A percentile compares a stretch with the other conserved stretches of the same genome.
phyloP scores from a whole-genome alignment of 768 basidiomycete genomes.

The Leccinum longicurvipes region DNA sequence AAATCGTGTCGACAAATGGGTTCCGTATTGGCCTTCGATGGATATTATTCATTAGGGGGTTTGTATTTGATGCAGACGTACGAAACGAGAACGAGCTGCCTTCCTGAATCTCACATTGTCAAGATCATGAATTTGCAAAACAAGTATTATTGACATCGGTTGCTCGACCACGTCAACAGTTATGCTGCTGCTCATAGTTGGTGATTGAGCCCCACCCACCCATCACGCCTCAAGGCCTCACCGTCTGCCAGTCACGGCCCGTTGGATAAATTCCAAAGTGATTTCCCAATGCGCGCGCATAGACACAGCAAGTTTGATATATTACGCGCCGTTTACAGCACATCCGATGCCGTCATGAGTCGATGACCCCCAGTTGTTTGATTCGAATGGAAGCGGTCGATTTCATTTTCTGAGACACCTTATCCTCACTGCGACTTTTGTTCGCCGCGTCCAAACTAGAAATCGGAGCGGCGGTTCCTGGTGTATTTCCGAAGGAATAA shows the following conservation, averaged over 20 bases:
- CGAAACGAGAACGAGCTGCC: background rate
- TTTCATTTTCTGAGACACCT: slow-evolving; percentile 14
- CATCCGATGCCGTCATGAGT: background rate
- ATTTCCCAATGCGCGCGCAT: slow-evolving; percentile 6
- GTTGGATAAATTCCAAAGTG: background rate
- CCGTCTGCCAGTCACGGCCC: no score
- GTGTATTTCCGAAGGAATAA: background rate
- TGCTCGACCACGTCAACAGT: background rate
- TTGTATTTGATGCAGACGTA: background rate
- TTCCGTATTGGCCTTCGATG: background rate
- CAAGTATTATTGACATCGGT: background rate
- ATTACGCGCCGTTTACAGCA: background rate
- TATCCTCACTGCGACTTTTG: background rate
- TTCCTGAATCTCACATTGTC: slow-evolving; percentile 7
- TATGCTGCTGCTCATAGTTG: background rate
- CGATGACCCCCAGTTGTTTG: background rate
- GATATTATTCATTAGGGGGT: slow-evolving; percentile 1
- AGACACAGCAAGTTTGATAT: background rate
- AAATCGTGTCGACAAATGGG: background rate
- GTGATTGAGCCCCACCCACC: background rate
- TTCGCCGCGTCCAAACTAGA: background rate
- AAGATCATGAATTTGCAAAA: slow-evolving; percentile 15
- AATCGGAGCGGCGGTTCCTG: background rate
- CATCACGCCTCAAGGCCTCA: no score
- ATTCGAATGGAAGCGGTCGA: slow-evolving; percentile 19